Evolutionary conservation across 2,329 filamentous ascomycete genomes (phyloP), one percentile per base, ranked within the genome.

Genomic region (Microdochium paspali): DNA sequence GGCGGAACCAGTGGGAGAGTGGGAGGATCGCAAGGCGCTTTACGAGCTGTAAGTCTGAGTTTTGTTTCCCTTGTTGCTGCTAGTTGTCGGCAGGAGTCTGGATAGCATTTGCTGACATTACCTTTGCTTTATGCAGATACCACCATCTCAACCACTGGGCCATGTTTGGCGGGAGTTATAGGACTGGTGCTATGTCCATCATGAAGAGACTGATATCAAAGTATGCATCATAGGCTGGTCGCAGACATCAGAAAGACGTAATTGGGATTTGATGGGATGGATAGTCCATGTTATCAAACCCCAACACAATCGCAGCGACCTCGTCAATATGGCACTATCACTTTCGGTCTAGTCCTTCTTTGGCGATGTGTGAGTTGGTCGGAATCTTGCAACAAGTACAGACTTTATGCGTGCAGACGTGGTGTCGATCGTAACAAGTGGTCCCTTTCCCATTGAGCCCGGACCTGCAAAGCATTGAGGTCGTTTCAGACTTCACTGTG

Each of bases 111-210:
- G 10, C 31, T 15, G 13, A 10, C 18, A 30, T 28, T 24, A 18
- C n/a, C 12, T 21, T 31, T 15, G 23, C 18, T 24, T 21, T 28
- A 32, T 24, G 10, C 54, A 88, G 84, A 52, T 91, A 95, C 63
- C 91, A 96, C 63, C 86, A 95, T 60, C 67, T 96, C 23, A 96
- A 96, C 53, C 91, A 96, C 56, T 84, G 83, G 69, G 83, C 86
- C 1, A 73, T 95, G 44, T 96, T 95, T 63, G 89, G 89, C 0
- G 84, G 84, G 1, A 77, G 84, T 0, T 96, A 96, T 62, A 79
- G 80, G 32, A 73, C 74, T 35, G 84, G 88, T 4, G 89, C 90
- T 24, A 76, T 91, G 65, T 75, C 76, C 4, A 93, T 94, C 47
- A 93, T 95, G 86, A 79, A 74, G 62, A 78, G 70, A 53, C 68